Conservation (phyloP, 176 grass and related monocot species). For the Thinopyrum elongatum region DNA sequence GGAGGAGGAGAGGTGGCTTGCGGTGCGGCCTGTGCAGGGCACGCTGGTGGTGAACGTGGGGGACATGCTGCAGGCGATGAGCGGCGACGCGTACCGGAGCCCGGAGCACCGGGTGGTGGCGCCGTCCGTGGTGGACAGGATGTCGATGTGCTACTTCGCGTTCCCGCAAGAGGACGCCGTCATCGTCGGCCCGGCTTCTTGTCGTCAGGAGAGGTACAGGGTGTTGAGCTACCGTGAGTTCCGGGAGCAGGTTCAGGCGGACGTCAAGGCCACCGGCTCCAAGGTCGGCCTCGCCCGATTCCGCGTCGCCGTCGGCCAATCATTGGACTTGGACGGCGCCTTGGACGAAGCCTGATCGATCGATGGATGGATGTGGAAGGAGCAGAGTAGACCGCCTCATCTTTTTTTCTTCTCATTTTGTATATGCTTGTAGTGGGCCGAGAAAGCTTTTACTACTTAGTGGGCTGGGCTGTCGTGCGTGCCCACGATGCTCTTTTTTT, state of each 20-base stretch:
- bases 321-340: background rate
- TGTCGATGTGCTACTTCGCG: conserved; percentile 76
- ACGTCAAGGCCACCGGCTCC: conserved; percentile 56
- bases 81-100: conserved; percentile 50
- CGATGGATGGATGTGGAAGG: too few relatives aligned
- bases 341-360: too few relatives aligned
- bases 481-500: too few relatives aligned
- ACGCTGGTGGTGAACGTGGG: too few relatives aligned
- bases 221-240: conserved; percentile 65
- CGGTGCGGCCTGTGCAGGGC: too few relatives aligned
- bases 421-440: too few relatives aligned
- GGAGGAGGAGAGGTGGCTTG: too few relatives aligned
- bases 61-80: conserved; percentile 45
- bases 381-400: too few relatives aligned
- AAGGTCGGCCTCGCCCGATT: conserved; percentile 73
- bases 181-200: background rate
- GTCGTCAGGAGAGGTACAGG: conserved; percentile 15
- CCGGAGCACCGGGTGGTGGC: conserved; percentile 69
- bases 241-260: conserved; percentile 61
- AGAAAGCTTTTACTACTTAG: too few relatives aligned
- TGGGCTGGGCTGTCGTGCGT: too few relatives aligned
- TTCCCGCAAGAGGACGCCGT: conserved; percentile 57
- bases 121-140: conserved; percentile 35
- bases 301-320: background rate
- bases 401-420: too few relatives aligned